phyloP scores from a whole-genome alignment of 2,329 filamentous ascomycete genomes.

The Cladophialophora immunda region DNA sequence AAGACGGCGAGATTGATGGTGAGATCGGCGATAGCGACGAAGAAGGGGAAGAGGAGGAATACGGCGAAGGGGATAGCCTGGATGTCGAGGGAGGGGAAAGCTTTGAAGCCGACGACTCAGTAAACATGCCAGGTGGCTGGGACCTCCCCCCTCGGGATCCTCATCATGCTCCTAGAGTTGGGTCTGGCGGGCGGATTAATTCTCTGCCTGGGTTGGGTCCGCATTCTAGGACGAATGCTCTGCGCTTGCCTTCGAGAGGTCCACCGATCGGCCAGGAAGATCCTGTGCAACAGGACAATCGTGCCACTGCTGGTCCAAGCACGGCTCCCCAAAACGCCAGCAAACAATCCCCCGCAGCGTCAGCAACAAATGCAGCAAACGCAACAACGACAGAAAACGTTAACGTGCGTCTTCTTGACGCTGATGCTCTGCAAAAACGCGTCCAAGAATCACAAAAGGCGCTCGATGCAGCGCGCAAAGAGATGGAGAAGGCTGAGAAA shows the following conservation, averaged over 20 bases:
- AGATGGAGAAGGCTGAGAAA: slow-evolving; percentile 65
- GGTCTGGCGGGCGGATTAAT: slow-evolving; percentile 15
- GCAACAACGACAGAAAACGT: slow-evolving; percentile 8
- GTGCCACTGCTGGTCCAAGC: slow-evolving; percentile 3
- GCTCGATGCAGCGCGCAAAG: slow-evolving; percentile 74
- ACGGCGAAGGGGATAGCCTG: slow-evolving; percentile 28
- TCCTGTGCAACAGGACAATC: slow-evolving; percentile 7
- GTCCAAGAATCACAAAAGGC: slow-evolving; percentile 63
- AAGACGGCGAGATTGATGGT: slow-evolving; percentile 34
- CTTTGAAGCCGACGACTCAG: slow-evolving; percentile 14
- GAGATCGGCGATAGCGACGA: slow-evolving; percentile 33
- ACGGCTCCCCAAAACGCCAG: not conserved
- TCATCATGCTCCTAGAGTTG: slow-evolving; percentile 9
- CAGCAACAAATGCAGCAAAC: not conserved
- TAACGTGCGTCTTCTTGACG: slow-evolving; percentile 51
- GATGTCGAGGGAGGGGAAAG: slow-evolving; percentile 22
- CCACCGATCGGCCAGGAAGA: not conserved
- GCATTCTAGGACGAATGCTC: slow-evolving; percentile 30
- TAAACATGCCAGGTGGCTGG: slow-evolving; percentile 34
- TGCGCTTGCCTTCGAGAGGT: slow-evolving; percentile 13
- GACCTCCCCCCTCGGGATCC: slow-evolving; percentile 19
- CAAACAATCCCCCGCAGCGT: not conserved
- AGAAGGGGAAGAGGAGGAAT: slow-evolving; percentile 29
- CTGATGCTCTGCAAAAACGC: slow-evolving; percentile 51
- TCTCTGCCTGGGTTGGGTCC: slow-evolving; percentile 29